Evolutionary conservation across 352 stramenopile genomes (phyloP), one percentile per base, ranked within the genome.

Genomic region (Globisporangium carolinianum): DNA sequence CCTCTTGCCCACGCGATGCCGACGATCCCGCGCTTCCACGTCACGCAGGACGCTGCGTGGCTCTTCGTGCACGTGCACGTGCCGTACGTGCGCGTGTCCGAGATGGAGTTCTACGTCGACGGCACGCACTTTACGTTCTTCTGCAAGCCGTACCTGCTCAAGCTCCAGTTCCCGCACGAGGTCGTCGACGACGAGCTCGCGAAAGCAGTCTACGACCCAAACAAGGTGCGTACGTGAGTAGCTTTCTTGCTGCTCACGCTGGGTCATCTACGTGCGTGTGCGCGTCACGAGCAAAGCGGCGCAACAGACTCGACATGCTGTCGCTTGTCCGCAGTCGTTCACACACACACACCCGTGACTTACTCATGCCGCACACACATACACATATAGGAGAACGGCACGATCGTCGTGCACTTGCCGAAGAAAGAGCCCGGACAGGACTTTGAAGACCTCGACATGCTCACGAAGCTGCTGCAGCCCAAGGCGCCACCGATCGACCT

Each of bases 111-210:
- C 68, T 71, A 93, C 48, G 84, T 97, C 18, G 87, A 98, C 63
- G 81, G 85, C 60, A 62, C 62, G 66, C 81, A 91, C 51, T 98
- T 98, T 69, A 87, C 84, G 38, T 98, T 98, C 71, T 98, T 90
- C 71, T 98, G 95, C 71, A 97, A 98, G 60, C 97, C 97, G 12
- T 99, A 98, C 69, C 68, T 99, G 56, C 84, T 99, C 52, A 98
- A 98, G 62, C 73, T 99, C 46, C 82, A 90, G 57, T 97, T 99
- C 71, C 87, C 94, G 17, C 69, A 90, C 58, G 73, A 79, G 60
- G 78, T 97, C 9, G 73, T 93, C 41, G 91, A 97, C 66, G 79
- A 98, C 56, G 93, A 98, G 39, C 60, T 83, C 43, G 77, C 82
- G 45, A 97, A 96, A 69, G 86, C 84, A 10, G 87, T 96, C 42